These are phyloP conservation scores for Mesembryanthemum crystallinum DNA, from an alignment of 148 eudicot genomes.

Conservation along the genomic window DNA sequence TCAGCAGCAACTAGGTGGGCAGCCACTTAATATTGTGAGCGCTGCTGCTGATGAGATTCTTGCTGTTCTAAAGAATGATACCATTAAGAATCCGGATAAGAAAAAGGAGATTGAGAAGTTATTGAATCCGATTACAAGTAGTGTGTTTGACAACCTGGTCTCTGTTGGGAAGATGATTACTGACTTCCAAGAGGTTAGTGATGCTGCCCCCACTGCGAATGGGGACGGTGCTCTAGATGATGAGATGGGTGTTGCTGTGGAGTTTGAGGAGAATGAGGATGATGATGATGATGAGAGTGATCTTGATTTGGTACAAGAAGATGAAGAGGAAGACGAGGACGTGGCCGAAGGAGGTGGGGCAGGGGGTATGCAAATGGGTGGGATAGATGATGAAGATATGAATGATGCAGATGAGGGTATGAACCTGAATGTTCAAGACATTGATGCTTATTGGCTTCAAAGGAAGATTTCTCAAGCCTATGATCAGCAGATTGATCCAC, in stretches of 20 bases:
- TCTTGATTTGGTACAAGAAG: constrained; percentile 57
- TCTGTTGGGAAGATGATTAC: constrained; percentile 59
- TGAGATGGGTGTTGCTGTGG: constrained; percentile 80
- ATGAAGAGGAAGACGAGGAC: constrained; percentile 76
- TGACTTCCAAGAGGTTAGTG: constrained; percentile 59
- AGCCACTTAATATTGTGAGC: constrained; percentile 57
- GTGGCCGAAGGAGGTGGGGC: constrained; percentile 39
- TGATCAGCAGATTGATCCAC: constrained; percentile 70
- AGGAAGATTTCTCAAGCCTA: constrained; percentile 72
- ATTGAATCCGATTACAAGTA: constrained; percentile 43
- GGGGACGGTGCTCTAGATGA: constrained; percentile 65
- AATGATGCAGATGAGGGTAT: constrained; percentile 57
- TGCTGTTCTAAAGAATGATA: constrained; percentile 65
- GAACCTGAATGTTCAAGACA: constrained; percentile 70
- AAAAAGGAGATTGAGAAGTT: constrained; percentile 75
- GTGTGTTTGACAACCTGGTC: constrained; percentile 55
- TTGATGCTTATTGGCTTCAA: constrained; percentile 86
- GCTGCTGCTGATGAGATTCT: constrained; percentile 84
- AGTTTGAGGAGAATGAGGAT: constrained; percentile 85
- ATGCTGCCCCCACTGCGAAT: constrained; percentile 35
- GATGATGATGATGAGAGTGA: constrained; percentile 69
- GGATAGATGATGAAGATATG: constrained; percentile 67
- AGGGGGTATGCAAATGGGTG: constrained; percentile 83
- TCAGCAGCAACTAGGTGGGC: constrained; percentile 76
- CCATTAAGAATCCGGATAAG: constrained; percentile 56